Evolutionary conservation across 2,329 filamentous ascomycete species (phyloP).

Genomic region (Colletotrichum nymphaeae): DNA sequence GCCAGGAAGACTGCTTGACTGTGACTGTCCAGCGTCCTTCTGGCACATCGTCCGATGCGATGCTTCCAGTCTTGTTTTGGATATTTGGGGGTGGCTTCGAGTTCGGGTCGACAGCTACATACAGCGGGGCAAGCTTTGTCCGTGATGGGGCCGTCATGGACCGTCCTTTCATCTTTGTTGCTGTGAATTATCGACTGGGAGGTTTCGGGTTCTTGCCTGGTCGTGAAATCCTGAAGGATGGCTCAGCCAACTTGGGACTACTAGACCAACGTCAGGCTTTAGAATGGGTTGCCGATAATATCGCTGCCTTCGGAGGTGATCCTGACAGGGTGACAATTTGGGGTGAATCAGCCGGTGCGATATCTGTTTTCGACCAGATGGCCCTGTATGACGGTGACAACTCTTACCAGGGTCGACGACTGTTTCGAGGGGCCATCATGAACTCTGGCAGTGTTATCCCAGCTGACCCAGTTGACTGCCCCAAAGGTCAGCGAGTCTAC

Average conservation of each 20-base stretch:
- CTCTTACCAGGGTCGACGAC: slow-evolving; percentile 77
- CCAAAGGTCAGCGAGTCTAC: slow-evolving; percentile 74
- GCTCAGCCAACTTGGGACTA: slow-evolving; percentile 76
- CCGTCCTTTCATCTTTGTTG: slow-evolving; percentile 79
- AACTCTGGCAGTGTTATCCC: slow-evolving; percentile 75
- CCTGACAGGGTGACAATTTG: slow-evolving; percentile 83
- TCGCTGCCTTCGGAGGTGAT: slow-evolving; percentile 82
- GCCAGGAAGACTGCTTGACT: slow-evolving; percentile 74
- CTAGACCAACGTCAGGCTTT: slow-evolving; percentile 79
- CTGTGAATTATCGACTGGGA: slow-evolving; percentile 81
- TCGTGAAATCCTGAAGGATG: slow-evolving; percentile 74
- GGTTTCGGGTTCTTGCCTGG: slow-evolving; percentile 81
- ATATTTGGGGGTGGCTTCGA: slow-evolving; percentile 77
- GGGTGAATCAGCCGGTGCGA: slow-evolving; percentile 78
- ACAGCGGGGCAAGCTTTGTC: slow-evolving; percentile 62
- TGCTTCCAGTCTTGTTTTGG: slow-evolving; percentile 77
- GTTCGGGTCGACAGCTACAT: slow-evolving; percentile 62
- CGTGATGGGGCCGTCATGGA: slow-evolving; percentile 56
- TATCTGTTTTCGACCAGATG: slow-evolving; percentile 83
- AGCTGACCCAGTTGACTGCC: slow-evolving; percentile 71
- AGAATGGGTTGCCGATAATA: slow-evolving; percentile 83
- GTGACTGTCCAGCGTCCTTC: slow-evolving; percentile 70
- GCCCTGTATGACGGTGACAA: slow-evolving; percentile 77
- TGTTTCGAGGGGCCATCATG: slow-evolving; percentile 86
- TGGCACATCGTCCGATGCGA: slow-evolving; percentile 63